phyloP scores from a whole-genome alignment of 208 protist genomes.

The Leptomonas pyrrhocoris region DNA sequence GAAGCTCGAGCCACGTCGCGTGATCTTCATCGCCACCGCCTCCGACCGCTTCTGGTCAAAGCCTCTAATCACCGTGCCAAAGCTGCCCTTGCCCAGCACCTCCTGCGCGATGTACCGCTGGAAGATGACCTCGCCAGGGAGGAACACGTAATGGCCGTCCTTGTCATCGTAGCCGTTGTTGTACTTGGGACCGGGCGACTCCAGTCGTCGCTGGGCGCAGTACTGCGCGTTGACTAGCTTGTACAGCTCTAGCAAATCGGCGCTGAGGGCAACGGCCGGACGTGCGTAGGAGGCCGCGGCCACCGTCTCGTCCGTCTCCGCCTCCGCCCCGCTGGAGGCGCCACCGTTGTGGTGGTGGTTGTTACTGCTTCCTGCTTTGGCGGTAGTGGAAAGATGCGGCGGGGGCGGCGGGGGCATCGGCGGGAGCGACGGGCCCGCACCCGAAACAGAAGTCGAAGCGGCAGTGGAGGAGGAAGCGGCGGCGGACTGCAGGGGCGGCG shows the following conservation, averaged over 20 bases:
- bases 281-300: constrained; percentile 23
- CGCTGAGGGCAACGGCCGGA: constrained; percentile 55
- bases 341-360: not conserved
- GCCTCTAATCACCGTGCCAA: constrained; percentile 90
- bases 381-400: not conserved
- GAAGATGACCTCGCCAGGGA: constrained; percentile 83
- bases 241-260: constrained; percentile 62
- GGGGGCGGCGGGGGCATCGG: constrained; percentile 1
- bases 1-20: constrained; percentile 82
- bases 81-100: constrained; percentile 90
- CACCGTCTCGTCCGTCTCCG: not conserved
- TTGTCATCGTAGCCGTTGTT: constrained; percentile 91
- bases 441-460: not conserved
- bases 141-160: constrained; percentile 88
- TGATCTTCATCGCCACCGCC: constrained; percentile 91
- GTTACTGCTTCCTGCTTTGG: not conserved
- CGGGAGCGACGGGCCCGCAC: not conserved
- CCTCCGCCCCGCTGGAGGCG: constrained; percentile 1
- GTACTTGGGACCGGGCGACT: constrained; percentile 72
- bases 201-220: constrained; percentile 63
- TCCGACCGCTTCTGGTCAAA: constrained; percentile 84
- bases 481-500: not conserved
- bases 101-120: constrained; percentile 87
- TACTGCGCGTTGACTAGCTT: constrained; percentile 79
- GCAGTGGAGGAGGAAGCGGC: not conserved